phyloP scores from a whole-genome alignment of 129 eudicot species.

The Flaveria sonorensis region DNA sequence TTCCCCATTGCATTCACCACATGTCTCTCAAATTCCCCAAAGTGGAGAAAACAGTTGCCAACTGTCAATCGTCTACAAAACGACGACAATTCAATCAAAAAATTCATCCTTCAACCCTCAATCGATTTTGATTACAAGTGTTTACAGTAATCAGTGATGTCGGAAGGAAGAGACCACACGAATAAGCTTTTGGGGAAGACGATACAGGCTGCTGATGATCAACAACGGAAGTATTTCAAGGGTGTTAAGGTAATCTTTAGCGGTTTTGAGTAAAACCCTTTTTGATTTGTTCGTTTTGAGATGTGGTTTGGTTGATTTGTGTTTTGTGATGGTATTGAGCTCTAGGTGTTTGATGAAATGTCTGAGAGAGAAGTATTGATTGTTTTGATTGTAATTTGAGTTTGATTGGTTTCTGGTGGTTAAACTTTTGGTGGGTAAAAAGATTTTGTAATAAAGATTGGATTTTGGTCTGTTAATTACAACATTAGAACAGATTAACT shows the following conservation, averaged over 20 bases:
- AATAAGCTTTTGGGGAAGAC: slow-evolving; percentile 26
- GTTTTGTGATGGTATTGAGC: neutral
- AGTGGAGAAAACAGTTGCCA: slow-evolving; percentile 8
- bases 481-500: neutral
- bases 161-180: slow-evolving; percentile 14
- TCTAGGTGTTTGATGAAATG: slow-evolving; percentile 24
- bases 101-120: slow-evolving; percentile 13
- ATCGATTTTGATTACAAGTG: neutral
- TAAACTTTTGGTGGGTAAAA: neutral
- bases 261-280: slow-evolving; percentile 5
- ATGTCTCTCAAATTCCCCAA: slow-evolving; percentile 5
- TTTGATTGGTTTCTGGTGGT: neutral
- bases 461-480: neutral
- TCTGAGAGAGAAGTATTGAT: slow-evolving; percentile 11
- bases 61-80: slow-evolving; percentile 7
- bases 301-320: neutral
- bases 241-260: slow-evolving; percentile 24
- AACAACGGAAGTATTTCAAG: slow-evolving; percentile 15
- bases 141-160: slow-evolving; percentile 15
- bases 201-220: slow-evolving; percentile 29
- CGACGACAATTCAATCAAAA: slow-evolving; percentile 12
- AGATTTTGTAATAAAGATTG: neutral
- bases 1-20: slow-evolving; percentile 14
- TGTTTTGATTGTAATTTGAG: neutral
- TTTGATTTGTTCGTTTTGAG: neutral